A percentile compares a stretch with the other conserved stretches of the same genome.
phyloP scores from a whole-genome alignment of 106 monocot genomes.

The Platanthera guangdongensis region DNA sequence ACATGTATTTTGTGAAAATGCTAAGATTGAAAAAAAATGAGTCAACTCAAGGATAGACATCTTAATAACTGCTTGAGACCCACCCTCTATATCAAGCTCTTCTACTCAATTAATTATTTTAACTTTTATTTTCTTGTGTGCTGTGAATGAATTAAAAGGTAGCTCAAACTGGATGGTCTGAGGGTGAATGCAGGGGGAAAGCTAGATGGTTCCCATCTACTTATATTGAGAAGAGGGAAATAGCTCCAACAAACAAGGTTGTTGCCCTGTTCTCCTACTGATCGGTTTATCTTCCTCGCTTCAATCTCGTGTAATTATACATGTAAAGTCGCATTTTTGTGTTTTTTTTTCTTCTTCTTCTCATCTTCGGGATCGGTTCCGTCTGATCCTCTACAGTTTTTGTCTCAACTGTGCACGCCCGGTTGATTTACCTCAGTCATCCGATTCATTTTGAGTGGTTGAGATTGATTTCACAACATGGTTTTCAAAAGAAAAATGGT shows the following conservation, averaged over 20 bases:
- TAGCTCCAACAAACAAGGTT: conserved; percentile 55
- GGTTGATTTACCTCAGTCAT: no score
- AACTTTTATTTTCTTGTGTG: background rate
- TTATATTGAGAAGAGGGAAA: conserved; percentile 52
- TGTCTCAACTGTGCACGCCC: no score
- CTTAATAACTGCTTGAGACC: no score
- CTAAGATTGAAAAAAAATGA: no score
- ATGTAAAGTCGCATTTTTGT: background rate
- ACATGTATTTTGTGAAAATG: no score
- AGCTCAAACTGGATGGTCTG: conserved; percentile 72
- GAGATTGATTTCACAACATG: no score
- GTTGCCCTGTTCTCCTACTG: conserved; percentile 5
- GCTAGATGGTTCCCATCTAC: conserved; percentile 95
- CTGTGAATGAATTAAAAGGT: conserved; percentile 28
- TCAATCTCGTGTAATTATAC: background rate
- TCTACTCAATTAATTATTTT: background rate
- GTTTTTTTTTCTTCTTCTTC: no score
- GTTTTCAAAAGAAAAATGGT: no score
- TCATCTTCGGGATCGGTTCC: no score
- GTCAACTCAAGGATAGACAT: no score
- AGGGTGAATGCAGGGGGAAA: conserved; percentile 81
- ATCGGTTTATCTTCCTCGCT: background rate
- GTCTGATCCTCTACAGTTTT: no score
- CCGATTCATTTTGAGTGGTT: no score
- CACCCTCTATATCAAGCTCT: background rate